phyloP scores from a whole-genome alignment of 2,329 filamentous ascomycete genomes.

The Ilyonectria robusta region DNA sequence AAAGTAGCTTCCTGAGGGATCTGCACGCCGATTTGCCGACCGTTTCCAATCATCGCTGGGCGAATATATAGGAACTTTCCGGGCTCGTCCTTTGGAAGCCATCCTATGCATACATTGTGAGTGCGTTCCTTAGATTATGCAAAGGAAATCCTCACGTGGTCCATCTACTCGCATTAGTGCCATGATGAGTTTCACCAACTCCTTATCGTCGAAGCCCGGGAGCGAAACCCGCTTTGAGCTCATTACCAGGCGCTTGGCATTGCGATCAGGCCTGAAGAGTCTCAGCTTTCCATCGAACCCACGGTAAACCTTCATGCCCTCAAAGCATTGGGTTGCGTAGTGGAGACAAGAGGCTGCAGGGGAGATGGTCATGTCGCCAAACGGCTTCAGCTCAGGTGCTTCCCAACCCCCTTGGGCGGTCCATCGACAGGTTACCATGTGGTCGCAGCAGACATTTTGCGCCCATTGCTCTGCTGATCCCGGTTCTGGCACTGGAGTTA shows the following conservation, averaged over 20 bases:
- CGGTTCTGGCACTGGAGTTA: slow-evolving; percentile 12
- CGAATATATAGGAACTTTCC: slow-evolving; percentile 25
- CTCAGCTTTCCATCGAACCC: slow-evolving; percentile 21
- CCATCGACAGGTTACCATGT: slow-evolving; percentile 22
- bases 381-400: slow-evolving; percentile 19
- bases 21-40: slow-evolving; percentile 21
- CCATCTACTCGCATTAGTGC: slow-evolving; percentile 13
- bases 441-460: slow-evolving; percentile 16
- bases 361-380: slow-evolving; percentile 14
- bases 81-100: slow-evolving; percentile 17
- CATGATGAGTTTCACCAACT: slow-evolving; percentile 25
- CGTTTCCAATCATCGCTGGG: slow-evolving; percentile 27
- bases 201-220: slow-evolving; percentile 13
- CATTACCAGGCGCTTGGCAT: slow-evolving; percentile 20
- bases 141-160: neutral
- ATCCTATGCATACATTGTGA: slow-evolving; percentile 6
- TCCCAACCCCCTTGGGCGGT: slow-evolving; percentile 17
- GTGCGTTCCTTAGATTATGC: neutral
- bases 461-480: slow-evolving; percentile 11
- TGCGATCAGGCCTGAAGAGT: slow-evolving; percentile 21
- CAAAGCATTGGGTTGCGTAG: slow-evolving; percentile 30
- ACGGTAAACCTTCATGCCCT: slow-evolving; percentile 21
- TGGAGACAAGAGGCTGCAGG: slow-evolving; percentile 18
- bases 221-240: slow-evolving; percentile 19
- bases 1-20: slow-evolving; percentile 24